These are phyloP conservation scores for Corymbia citriodora DNA, from an alignment of 441 rosid species.

Conservation along the genomic window DNA sequence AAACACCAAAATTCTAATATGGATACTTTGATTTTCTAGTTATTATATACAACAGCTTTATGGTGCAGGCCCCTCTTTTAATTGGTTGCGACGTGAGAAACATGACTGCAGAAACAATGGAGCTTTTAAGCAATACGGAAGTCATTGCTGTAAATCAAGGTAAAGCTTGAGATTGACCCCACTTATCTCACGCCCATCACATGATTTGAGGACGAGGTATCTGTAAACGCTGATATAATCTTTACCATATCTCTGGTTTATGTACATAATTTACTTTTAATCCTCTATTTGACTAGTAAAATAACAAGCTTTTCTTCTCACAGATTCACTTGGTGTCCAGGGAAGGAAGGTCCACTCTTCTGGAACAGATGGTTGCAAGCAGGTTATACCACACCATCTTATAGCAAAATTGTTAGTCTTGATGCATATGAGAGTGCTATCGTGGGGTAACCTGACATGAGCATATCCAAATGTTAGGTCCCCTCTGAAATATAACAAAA, in stretches of 20 bases:
- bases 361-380: conserved; percentile 60
- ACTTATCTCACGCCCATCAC: neutral
- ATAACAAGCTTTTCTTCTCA: conserved; percentile 3
- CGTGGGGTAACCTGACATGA: neutral
- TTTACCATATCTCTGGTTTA: neutral
- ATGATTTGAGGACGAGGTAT: neutral
- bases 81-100: conserved; percentile 90
- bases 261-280: neutral
- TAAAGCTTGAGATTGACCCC: conserved; percentile 14
- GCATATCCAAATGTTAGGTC: neutral
- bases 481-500: neutral
- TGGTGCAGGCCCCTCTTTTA: conserved; percentile 85
- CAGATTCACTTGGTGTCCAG: conserved; percentile 93
- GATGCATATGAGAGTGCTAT: neutral
- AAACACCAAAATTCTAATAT: neutral
- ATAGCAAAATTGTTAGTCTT: neutral
- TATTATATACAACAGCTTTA: neutral
- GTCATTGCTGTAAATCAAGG: conserved; percentile 92
- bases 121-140: conserved; percentile 76
- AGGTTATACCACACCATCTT: conserved; percentile 33
- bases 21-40: neutral
- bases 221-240: neutral
- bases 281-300: neutral
- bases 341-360: conserved; percentile 67
- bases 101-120: conserved; percentile 65